These are phyloP conservation scores for Rhodotorula graminis DNA, from an alignment of 768 basidiomycete species.

Conservation along the genomic window DNA sequence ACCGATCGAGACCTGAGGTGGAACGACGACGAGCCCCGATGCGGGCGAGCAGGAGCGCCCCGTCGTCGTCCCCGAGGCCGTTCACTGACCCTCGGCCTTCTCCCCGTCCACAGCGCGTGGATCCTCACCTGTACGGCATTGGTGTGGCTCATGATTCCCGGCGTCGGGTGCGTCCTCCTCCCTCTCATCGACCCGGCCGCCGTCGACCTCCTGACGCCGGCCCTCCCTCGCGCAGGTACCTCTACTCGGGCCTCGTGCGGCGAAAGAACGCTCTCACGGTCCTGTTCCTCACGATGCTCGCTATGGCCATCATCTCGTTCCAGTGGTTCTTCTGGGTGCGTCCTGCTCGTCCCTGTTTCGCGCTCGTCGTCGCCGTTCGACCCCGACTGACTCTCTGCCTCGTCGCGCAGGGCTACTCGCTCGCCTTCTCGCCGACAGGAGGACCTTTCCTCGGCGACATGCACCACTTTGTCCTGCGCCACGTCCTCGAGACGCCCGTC, in stretches of 20 bases:
- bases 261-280: slow-evolving; percentile 84
- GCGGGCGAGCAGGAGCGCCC: neutral
- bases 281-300: slow-evolving; percentile 51
- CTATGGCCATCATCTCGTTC: slow-evolving; percentile 36
- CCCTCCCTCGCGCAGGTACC: slow-evolving; percentile 52
- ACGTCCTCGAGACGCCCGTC: slow-evolving; percentile 52
- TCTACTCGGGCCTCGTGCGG: slow-evolving; percentile 57
- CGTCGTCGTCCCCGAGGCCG: too few species aligned
- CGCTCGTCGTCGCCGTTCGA: neutral
- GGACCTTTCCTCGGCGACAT: slow-evolving; percentile 82
- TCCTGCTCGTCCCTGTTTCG: neutral
- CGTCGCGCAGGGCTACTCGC: slow-evolving; percentile 57
- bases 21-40: too few species aligned
- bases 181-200: too few species aligned
- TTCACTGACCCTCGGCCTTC: neutral
- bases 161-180: slow-evolving; percentile 64
- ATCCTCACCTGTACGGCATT: slow-evolving; percentile 63
- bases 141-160: slow-evolving; percentile 67
- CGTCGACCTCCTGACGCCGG: too few species aligned
- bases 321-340: slow-evolving; percentile 80
- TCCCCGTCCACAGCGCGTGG: slow-evolving; percentile 52
- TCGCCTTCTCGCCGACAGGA: slow-evolving; percentile 75
- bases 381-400: neutral
- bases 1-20: too few species aligned
- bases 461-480: slow-evolving; percentile 66